Evolutionary conservation across 495 filamentous ascomycete genomes (phyloP).

Genomic region (Sporormia fimetaria): DNA sequence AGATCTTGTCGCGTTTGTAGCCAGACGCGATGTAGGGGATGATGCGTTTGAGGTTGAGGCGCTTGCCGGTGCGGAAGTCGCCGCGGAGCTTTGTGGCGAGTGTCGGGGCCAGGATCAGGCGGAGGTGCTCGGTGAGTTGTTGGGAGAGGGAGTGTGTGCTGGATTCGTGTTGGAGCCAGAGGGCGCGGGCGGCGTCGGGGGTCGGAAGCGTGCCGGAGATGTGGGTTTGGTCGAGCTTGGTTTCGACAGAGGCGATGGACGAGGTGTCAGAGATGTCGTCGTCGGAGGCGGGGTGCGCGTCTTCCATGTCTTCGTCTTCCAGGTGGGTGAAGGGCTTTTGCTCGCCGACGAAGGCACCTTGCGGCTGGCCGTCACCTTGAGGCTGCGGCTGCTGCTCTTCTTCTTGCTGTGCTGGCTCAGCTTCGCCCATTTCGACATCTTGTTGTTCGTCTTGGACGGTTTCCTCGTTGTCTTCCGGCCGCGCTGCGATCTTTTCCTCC

Average conservation of each 20-base stretch:
- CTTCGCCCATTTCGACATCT: slow-evolving; percentile 22
- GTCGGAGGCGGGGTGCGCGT: slow-evolving; percentile 24
- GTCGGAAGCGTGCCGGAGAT: slow-evolving; percentile 40
- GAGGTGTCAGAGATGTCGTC: slow-evolving; percentile 23
- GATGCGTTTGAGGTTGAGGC: slow-evolving; percentile 97
- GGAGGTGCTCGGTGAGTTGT: slow-evolving; percentile 80
- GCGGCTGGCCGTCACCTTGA: slow-evolving; percentile 11
- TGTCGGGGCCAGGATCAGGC: slow-evolving; percentile 87
- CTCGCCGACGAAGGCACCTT: slow-evolving; percentile 24
- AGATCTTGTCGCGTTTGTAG: slow-evolving; percentile 99
- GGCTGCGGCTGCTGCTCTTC: slow-evolving; percentile 35
- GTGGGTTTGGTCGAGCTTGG: slow-evolving; percentile 61
- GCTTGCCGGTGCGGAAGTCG: slow-evolving; percentile 93
- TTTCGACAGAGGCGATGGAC: slow-evolving; percentile 46
- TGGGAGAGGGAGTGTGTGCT: slow-evolving; percentile 77
- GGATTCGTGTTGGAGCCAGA: slow-evolving; percentile 78
- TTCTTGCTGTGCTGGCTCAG: slow-evolving; percentile 25
- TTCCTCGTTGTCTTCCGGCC: slow-evolving; percentile 37
- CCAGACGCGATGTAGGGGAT: slow-evolving; percentile 95
- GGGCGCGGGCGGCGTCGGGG: slow-evolving; percentile 53
- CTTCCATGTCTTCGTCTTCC: slow-evolving; percentile 30
- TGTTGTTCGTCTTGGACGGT: slow-evolving; percentile 23
- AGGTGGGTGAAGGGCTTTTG: slow-evolving; percentile 31
- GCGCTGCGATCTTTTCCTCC: slow-evolving; percentile 42
- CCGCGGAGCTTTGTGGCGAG: slow-evolving; percentile 92